These are phyloP conservation scores for Helianthus tuberosus DNA, from an alignment of 129 eudicot genomes.

Conservation along the genomic window DNA sequence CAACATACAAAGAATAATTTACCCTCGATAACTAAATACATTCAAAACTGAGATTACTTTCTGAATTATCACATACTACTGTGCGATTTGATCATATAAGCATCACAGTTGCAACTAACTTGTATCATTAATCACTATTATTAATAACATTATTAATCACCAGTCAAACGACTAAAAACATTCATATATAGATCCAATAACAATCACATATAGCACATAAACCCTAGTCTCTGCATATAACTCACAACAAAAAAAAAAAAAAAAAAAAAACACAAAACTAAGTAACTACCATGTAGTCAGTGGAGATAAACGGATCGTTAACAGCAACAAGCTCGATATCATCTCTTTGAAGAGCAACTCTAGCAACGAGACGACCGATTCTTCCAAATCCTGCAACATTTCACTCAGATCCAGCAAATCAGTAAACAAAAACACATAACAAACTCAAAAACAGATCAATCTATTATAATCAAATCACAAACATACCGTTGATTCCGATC, in stretches of 20 bases:
- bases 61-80: too few relatives aligned
- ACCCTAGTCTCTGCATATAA: background rate
- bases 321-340: conserved; percentile 96
- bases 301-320: conserved; percentile 90
- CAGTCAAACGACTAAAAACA: background rate
- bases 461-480: background rate
- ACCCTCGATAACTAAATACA: too few relatives aligned
- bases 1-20: too few relatives aligned
- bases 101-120: background rate
- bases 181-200: background rate
- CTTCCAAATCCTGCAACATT: conserved; percentile 77
- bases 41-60: too few relatives aligned
- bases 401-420: conserved; percentile 4
- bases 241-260: too few relatives aligned
- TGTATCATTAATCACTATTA: background rate
- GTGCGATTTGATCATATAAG: too few relatives aligned
- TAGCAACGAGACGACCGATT: conserved; percentile 92
- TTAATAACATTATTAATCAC: background rate
- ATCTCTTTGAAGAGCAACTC: conserved; percentile 87
- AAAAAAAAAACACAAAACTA: background rate
- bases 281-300: conserved; percentile 82
- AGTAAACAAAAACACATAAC: background rate
- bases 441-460: conserved; percentile 1
- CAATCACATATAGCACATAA: background rate
- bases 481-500: conserved; percentile 93